Percentiles rank a stretch among this genome's conserved stretches.
Conservation (phyloP, 106 monocot species). For the Acorus calamus region DNA sequence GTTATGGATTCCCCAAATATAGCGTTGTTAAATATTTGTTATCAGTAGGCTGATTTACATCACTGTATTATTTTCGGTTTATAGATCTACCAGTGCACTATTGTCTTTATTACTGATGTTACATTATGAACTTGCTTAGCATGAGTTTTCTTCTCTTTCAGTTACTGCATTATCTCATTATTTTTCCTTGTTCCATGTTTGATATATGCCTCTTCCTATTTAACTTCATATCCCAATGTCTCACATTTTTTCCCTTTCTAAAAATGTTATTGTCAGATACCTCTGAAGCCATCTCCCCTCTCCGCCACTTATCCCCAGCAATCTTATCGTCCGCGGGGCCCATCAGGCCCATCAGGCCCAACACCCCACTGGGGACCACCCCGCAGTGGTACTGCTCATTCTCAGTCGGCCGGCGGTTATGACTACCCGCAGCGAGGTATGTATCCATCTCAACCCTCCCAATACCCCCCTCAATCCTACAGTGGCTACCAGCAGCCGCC, state of each 20-base stretch:
- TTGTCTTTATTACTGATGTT: too few species aligned
- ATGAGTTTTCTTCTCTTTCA: too few species aligned
- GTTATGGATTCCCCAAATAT: too few species aligned
- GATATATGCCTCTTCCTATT: neutral
- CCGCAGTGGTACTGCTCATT: conserved; percentile 7
- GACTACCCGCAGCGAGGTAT: conserved; percentile 46
- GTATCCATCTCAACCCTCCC: conserved; percentile 25
- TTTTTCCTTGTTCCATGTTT: neutral
- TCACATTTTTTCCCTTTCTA: neutral
- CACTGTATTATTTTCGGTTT: too few species aligned
- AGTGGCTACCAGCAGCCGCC: conserved; percentile 20
- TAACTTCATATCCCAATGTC: neutral
- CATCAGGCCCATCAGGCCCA: neutral
- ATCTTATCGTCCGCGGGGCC: conserved; percentile 38
- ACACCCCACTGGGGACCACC: conserved; percentile 41
- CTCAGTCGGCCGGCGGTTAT: conserved; percentile 24
- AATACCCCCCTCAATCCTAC: conserved; percentile 30
- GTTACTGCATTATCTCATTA: neutral
- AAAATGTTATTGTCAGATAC: conserved; percentile 7
- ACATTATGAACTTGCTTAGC: too few species aligned
- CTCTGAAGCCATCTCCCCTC: conserved; percentile 12
- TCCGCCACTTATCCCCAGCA: conserved; percentile 41
- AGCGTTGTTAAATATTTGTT: too few species aligned
- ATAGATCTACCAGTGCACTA: too few species aligned
- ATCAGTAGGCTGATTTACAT: too few species aligned